These are phyloP conservation scores for Hebeloma cylindrosporum DNA, from an alignment of 768 basidiomycete genomes.

Conservation along the genomic window DNA sequence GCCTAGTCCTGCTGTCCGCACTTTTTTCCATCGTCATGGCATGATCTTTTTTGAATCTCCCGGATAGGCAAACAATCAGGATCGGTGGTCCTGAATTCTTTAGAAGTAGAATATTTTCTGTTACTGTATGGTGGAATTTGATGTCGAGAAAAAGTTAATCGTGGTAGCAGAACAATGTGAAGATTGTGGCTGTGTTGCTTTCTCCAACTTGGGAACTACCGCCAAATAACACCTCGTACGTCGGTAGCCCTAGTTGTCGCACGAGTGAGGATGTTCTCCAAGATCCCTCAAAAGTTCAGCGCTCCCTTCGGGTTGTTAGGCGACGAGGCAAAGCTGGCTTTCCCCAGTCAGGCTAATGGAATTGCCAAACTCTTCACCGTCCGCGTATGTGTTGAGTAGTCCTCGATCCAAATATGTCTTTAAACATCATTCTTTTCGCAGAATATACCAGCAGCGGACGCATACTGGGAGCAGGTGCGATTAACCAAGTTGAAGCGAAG, in stretches of 20 bases:
- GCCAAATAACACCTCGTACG: not conserved
- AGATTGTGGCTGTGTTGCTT: slow-evolving; percentile 17
- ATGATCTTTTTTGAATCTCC: slow-evolving; percentile 1
- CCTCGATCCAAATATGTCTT: not conserved
- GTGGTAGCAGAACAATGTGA: too few species aligned
- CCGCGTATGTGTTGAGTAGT: slow-evolving; percentile 70
- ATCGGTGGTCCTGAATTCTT: too few species aligned
- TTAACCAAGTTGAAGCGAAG: not conserved
- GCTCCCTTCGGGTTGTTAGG: slow-evolving; percentile 77
- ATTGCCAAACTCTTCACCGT: slow-evolving; percentile 72
- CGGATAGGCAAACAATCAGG: too few species aligned
- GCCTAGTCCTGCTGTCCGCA: slow-evolving; percentile 14
- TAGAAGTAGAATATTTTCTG: slow-evolving; percentile 7
- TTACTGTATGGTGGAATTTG: too few species aligned
- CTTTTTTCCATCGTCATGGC: slow-evolving; percentile 14
- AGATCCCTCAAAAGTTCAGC: slow-evolving; percentile 68
- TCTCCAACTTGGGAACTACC: not conserved
- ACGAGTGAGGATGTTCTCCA: slow-evolving; percentile 52
- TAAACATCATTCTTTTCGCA: slow-evolving; percentile 27
- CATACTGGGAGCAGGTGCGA: slow-evolving; percentile 89
- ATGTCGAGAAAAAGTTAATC: not conserved
- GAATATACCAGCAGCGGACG: slow-evolving; percentile 75
- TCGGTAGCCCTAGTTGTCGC: not conserved
- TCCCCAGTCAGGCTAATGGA: slow-evolving; percentile 79
- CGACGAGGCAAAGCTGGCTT: slow-evolving; percentile 88